A percentile compares a stretch with the other conserved stretches of the same genome.
Evolutionary conservation across 2,329 filamentous ascomycete genomes (phyloP).

Genomic region (Aspergillus hiratsukae): DNA sequence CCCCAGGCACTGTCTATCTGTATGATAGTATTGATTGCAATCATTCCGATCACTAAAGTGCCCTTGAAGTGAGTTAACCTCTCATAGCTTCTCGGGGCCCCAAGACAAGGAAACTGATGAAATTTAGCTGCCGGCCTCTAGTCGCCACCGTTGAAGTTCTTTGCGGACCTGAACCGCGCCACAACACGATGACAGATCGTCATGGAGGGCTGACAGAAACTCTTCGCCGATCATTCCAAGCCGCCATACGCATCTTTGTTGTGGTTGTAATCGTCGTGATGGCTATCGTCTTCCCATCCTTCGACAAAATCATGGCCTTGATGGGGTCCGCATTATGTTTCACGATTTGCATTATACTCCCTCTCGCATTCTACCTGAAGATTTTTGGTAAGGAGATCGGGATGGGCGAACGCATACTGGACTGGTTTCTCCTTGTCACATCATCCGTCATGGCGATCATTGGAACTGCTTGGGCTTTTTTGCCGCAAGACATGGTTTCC

Average conservation of each 20-base stretch:
- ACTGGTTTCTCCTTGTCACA: slow-evolving; percentile 65
- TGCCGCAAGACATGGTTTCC: slow-evolving; percentile 71
- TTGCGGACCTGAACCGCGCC: slow-evolving; percentile 62
- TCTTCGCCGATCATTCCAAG: slow-evolving; percentile 56
- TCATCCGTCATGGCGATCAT: slow-evolving; percentile 67
- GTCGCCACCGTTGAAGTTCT: slow-evolving; percentile 79
- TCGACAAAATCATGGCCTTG: slow-evolving; percentile 87
- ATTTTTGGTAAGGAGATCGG: slow-evolving; percentile 73
- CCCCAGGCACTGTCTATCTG: slow-evolving; percentile 68
- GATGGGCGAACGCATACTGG: slow-evolving; percentile 57
- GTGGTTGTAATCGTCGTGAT: slow-evolving; percentile 71
- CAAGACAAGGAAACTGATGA: slow-evolving; percentile 16
- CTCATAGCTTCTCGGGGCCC: background rate
- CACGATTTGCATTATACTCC: slow-evolving; percentile 88
- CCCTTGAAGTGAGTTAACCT: slow-evolving; percentile 62
- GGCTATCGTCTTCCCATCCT: slow-evolving; percentile 68
- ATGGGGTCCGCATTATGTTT: slow-evolving; percentile 89
- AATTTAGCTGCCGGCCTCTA: slow-evolving; percentile 67
- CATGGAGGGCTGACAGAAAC: slow-evolving; percentile 34
- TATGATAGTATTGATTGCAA: slow-evolving; percentile 80
- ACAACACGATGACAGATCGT: slow-evolving; percentile 25
- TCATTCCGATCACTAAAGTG: slow-evolving; percentile 95
- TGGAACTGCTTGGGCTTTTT: slow-evolving; percentile 82
- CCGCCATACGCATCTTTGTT: slow-evolving; percentile 60
- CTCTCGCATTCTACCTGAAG: slow-evolving; percentile 83